These are phyloP conservation scores for Nannochloropsis gaditana DNA, from an alignment of 108 stramenopile genomes.

Conservation along the genomic window DNA sequence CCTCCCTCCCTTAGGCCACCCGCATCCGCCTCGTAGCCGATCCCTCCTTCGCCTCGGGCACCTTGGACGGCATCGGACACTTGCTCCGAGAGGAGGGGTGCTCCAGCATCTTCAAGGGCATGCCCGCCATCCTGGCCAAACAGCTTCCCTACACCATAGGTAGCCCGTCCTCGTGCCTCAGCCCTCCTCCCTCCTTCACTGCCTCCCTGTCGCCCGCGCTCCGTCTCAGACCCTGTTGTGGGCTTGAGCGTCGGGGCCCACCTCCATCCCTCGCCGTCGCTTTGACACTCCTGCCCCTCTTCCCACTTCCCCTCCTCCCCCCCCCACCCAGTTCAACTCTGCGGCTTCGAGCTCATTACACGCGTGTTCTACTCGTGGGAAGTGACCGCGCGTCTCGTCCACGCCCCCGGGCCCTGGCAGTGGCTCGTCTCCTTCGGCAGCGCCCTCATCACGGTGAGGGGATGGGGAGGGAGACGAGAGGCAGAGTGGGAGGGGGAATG, in stretches of 20 bases:
- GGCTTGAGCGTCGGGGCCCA: neutral
- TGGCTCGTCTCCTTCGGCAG: neutral
- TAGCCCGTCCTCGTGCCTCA: neutral
- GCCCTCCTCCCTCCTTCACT: neutral
- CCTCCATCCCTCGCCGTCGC: neutral
- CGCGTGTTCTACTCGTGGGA: slow-evolving; percentile 49
- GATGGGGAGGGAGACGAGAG: neutral
- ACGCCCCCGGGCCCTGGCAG: neutral
- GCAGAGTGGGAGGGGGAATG: neutral
- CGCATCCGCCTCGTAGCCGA: slow-evolving; percentile 85
- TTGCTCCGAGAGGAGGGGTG: slow-evolving; percentile 48
- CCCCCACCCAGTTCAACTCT: neutral
- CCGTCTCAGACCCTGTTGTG: neutral
- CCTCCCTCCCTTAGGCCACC: slow-evolving; percentile 36
- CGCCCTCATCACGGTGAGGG: neutral
- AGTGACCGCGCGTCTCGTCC: neutral
- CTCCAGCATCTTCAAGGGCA: slow-evolving; percentile 63
- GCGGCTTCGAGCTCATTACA: slow-evolving; percentile 63
- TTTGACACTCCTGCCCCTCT: neutral
- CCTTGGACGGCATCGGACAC: slow-evolving; percentile 63
- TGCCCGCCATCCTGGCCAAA: slow-evolving; percentile 83
- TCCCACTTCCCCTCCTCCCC: neutral
- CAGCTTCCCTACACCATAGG: slow-evolving; percentile 87
- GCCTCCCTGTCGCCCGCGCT: neutral
- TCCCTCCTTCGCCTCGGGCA: slow-evolving; percentile 58